Evolutionary conservation across 1,284 basidiomycete genomes (phyloP).

Genomic region (Acaromyces ingoldii): DNA sequence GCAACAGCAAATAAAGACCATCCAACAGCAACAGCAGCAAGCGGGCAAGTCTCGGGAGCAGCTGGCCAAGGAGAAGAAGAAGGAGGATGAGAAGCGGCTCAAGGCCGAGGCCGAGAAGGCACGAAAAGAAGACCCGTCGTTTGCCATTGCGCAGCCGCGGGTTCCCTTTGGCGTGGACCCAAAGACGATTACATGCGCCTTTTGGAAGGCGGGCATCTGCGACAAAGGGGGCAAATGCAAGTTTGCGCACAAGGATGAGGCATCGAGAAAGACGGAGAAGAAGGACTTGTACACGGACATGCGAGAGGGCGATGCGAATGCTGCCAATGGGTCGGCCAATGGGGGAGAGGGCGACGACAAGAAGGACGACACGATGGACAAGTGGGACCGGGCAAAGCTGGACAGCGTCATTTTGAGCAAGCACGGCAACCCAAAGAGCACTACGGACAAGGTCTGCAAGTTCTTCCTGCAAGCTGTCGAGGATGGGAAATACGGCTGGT

Average conservation of each 20-base stretch:
- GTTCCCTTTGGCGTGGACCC: conserved; percentile 78
- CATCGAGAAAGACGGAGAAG: conserved; percentile 89
- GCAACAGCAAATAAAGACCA: conserved; percentile 72
- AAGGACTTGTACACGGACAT: conserved; percentile 89
- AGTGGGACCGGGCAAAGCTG: conserved; percentile 93
- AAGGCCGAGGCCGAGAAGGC: conserved; percentile 79
- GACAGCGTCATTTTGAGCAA: conserved; percentile 80
- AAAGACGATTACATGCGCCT: conserved; percentile 47
- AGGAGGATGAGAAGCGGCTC: conserved; percentile 73
- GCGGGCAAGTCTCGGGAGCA: conserved; percentile 72
- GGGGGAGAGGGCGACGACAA: conserved; percentile 52
- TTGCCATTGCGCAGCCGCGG: conserved; percentile 58
- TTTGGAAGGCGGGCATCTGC: conserved; percentile 46
- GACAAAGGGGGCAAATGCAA: conserved; percentile 68
- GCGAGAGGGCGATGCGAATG: conserved; percentile 11
- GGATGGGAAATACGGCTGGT: conserved; percentile 83
- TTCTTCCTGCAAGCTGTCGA: conserved; percentile 96
- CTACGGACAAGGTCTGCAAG: conserved; percentile 93
- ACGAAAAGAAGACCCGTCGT: conserved; percentile 32
- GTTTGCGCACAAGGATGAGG: conserved; percentile 75
- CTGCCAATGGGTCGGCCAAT: not conserved
- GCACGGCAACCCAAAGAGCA: conserved; percentile 81
- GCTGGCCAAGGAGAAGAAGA: conserved; percentile 69
- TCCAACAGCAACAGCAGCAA: conserved; percentile 65
- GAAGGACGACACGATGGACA: conserved; percentile 89